Percentiles rank a stretch among this genome's conserved stretches.
phyloP scores from a whole-genome alignment of 2,329 filamentous ascomycete species.

The Cladorrhinum sp. region DNA sequence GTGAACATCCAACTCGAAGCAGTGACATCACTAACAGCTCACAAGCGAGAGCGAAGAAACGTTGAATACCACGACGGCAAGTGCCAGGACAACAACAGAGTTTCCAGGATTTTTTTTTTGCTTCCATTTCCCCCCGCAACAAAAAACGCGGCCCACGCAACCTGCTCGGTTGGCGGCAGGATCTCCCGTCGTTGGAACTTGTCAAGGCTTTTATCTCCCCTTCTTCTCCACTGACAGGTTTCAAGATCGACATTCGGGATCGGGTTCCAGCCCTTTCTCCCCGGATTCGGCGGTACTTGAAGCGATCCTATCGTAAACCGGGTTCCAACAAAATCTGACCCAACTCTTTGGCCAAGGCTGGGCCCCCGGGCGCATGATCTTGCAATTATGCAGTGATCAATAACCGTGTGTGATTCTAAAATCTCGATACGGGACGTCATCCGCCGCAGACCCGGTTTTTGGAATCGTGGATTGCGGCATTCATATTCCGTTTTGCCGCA shows the following conservation, averaged over 20 bases:
- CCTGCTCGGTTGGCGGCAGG: not conserved
- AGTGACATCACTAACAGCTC: too few species aligned
- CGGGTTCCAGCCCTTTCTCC: not conserved
- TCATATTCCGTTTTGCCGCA: conserved; percentile 22
- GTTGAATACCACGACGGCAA: not conserved
- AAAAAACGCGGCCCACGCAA: not conserved
- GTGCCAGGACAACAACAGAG: not conserved
- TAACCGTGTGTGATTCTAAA: not conserved
- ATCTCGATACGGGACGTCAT: conserved; percentile 18
- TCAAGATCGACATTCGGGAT: not conserved
- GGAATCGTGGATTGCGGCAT: conserved; percentile 17
- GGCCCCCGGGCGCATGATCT: not conserved
- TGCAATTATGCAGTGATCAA: not conserved
- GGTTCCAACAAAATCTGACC: not conserved
- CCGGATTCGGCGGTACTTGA: not conserved
- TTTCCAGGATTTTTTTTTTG: not conserved
- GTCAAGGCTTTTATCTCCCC: not conserved
- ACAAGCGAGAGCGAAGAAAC: too few species aligned
- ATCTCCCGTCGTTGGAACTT: not conserved
- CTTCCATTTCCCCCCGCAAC: not conserved
- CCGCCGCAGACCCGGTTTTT: conserved; percentile 22
- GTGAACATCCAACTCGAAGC: too few species aligned
- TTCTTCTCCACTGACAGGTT: not conserved
- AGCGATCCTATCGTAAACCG: not conserved
- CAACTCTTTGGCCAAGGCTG: not conserved